A percentile compares a stretch with the other conserved stretches of the same genome.
These are phyloP conservation scores for Melaleuca quinquenervia DNA, from an alignment of 345 rosid genomes.

Conservation along the genomic window DNA sequence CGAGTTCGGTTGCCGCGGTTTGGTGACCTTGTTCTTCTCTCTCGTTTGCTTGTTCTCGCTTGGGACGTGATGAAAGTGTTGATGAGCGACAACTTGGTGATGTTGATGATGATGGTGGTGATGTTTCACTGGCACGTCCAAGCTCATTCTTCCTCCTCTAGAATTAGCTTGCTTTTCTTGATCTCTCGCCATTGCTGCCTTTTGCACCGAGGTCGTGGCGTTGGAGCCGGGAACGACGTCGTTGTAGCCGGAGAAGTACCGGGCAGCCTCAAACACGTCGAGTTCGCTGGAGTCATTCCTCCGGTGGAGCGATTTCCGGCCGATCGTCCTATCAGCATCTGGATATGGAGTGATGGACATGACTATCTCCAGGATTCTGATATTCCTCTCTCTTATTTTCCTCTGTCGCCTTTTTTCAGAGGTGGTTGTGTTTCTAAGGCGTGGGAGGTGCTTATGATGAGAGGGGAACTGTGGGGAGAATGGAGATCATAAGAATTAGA, in stretches of 20 bases:
- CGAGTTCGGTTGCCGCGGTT: slow-evolving; percentile 75
- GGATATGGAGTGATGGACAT: slow-evolving; percentile 59
- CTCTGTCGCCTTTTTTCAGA: not conserved
- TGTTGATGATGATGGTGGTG: slow-evolving; percentile 20
- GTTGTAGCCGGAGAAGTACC: slow-evolving; percentile 64
- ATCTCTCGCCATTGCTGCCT: slow-evolving; percentile 9
- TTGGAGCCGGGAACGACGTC: slow-evolving; percentile 18
- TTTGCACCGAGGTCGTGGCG: slow-evolving; percentile 21
- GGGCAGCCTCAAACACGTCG: slow-evolving; percentile 83
- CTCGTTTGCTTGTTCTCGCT: slow-evolving; percentile 10
- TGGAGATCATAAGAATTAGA: not conserved
- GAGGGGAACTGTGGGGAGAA: slow-evolving; percentile 1
- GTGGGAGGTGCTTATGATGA: slow-evolving; percentile 2
- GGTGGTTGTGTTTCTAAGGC: not conserved
- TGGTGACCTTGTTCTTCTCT: slow-evolving; percentile 42
- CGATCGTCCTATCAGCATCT: slow-evolving; percentile 25
- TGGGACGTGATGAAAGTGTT: not conserved
- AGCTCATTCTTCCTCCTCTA: slow-evolving; percentile 57
- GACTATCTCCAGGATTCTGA: not conserved
- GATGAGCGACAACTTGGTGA: slow-evolving; percentile 1
- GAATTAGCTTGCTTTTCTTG: slow-evolving; percentile 31
- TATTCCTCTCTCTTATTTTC: not conserved
- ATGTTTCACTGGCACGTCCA: slow-evolving; percentile 43
- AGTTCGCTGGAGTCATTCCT: slow-evolving; percentile 70
- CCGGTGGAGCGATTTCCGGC: slow-evolving; percentile 36